These are phyloP conservation scores for Fomitiporia mediterranea DNA, from an alignment of 1,284 basidiomycete genomes.

Conservation along the genomic window DNA sequence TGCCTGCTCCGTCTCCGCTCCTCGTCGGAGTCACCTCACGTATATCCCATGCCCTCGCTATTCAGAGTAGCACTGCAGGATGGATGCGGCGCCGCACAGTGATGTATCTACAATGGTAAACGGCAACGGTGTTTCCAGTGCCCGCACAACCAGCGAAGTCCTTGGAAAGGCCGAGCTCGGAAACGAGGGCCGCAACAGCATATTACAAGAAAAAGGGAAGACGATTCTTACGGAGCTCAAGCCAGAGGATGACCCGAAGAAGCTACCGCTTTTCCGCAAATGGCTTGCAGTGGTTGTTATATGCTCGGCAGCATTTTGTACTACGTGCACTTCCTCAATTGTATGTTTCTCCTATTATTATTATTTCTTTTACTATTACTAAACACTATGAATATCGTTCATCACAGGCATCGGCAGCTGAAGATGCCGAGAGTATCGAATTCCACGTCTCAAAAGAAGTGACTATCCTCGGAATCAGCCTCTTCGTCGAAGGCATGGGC, in stretches of 20 bases:
- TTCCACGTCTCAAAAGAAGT: constrained; percentile 62
- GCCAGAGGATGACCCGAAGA: constrained; percentile 49
- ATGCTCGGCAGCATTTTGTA: constrained; percentile 51
- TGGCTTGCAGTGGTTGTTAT: constrained; percentile 58
- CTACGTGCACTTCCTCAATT: constrained; percentile 69
- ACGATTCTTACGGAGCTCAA: constrained; percentile 34
- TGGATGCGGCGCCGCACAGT: not conserved
- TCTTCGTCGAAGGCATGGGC: constrained; percentile 64
- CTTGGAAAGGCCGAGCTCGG: not conserved
- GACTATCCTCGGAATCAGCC: constrained; percentile 62
- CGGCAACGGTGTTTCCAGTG: not conserved
- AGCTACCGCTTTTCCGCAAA: constrained; percentile 41
- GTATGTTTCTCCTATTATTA: constrained; percentile 34
- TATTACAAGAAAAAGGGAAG: not conserved
- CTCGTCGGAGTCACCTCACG: too few relatives aligned
- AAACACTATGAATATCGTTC: too few relatives aligned
- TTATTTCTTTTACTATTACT: constrained; percentile 7
- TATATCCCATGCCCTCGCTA: not conserved
- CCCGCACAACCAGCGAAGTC: not conserved
- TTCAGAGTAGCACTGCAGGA: not conserved
- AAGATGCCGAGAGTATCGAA: constrained; percentile 51
- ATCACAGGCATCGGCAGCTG: constrained; percentile 59
- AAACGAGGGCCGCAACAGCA: not conserved
- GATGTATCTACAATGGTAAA: constrained; percentile 5
- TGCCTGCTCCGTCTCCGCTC: too few relatives aligned